Base-by-base conservation (phyloP, 306 rosid species). In the Castanea mollissima region DNA sequence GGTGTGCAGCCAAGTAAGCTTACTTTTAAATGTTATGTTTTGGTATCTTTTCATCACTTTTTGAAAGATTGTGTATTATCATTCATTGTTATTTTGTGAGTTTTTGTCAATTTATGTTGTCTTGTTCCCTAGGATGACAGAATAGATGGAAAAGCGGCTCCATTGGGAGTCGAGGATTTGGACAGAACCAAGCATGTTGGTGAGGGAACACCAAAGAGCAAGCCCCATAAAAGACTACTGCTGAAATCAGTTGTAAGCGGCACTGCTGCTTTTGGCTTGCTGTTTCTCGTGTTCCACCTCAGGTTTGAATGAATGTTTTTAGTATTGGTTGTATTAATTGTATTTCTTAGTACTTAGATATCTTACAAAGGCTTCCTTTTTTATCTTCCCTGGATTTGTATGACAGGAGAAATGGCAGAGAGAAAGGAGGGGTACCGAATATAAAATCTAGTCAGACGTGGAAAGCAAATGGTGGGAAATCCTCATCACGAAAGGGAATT, bases 241-340 rank as follows among this genome's bases (percentile, higher is more conserved):
- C 65, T 88, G 74, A n/a, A 85, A 81, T 83, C 91, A 73, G 79
- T 85, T 55, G 70, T 88, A 34, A 86, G 91, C 52, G 87, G 91
- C 64, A 81, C 81, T 5, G 78, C 89, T 76, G 89, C 87, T 44
- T 77, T 81, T 76, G 87, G 91, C 63, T 69, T 88, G 77, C 4
- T 88, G 31, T 79, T 81, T 80, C 60, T 79, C 86, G 15, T 85
- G 68, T 25, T 85, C 58, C 86, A 76, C 34, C 64, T 76, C 75
- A 88, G 91, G 91, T 88, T 83, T 83, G 89, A 80, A 78, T 76
- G 32, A 23, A 23, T 11, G 25, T 59, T 10, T 12, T 69, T 71
- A 32, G 34, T 57, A n/a, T 59, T 3, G 16, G 49, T 44, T 71
- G 34, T 25, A 13, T 18, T 62, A 32, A 29, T 8, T 59, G 16